Base-by-base conservation (phyloP, 371 early-diverging fungal genomes). In the Chytridium lagenaria region DNA sequence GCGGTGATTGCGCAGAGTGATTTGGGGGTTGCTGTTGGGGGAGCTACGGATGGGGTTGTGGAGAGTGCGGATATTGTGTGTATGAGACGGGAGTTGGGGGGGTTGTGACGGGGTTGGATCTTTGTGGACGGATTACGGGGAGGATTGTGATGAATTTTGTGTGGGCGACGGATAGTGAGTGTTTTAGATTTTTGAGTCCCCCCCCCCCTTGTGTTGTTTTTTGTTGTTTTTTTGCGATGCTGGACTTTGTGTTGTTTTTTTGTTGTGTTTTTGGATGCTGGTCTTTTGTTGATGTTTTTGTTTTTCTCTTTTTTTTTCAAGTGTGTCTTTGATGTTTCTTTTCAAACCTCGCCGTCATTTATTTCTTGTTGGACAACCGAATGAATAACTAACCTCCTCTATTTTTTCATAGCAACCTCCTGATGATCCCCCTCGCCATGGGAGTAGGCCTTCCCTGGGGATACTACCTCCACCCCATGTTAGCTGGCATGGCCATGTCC, bases 401-500 rank as follows among this genome's bases (percentile, higher is more conserved):
- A 39, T 63, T 28, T 71, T 36, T 26, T 39, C 36, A 19, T 50
- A 82, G 82, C 84, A 98, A 98, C 75, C 50, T 95, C 26, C 68
- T 95, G 16, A 94, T 94, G 70, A 92, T 98, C 52, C 98, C 98
- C 0, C 72, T 96, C 1, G 98, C 98, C 22, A 96, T 96, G 96
- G 98, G 98, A 10, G 49, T 95, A 19, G 89, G 93, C 63, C 77
- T 93, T 50, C 96, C 98, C 0, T 88, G 91, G 87, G 84, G 95
- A 1, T 81, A 90, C 37, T 88, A 89, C 67, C 73, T 97, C 64
- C 96, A 91, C 61, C 95, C 98, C 0, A 94, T 96, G 92, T 81
- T 94, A 79, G 94, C 97, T 0, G 96, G 96, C 38, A 83, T 93
- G 77, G 95, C 96, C 50, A 98, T 98, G 98, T 96, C 95, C 0